Evolutionary conservation across 2,329 filamentous ascomycete species (phyloP).

Genomic region (Xylariaceae sp.): DNA sequence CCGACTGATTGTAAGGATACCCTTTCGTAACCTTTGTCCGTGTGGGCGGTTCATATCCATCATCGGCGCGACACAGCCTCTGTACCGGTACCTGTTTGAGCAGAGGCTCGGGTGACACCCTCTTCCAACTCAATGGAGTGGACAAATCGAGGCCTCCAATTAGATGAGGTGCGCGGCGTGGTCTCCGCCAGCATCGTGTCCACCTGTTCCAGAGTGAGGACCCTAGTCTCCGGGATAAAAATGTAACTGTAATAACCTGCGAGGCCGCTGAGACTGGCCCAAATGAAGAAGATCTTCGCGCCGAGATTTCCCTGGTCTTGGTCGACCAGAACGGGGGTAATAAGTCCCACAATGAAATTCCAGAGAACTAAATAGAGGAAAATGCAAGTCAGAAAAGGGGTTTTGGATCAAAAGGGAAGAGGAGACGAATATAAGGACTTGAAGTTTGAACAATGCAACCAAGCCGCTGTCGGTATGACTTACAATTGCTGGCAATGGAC

Average conservation of each 20-base stretch:
- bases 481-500: constrained; percentile 80
- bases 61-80: no score
- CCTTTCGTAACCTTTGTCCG: neutral
- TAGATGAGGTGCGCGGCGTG: constrained; percentile 67
- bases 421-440: neutral
- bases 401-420: neutral
- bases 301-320: constrained; percentile 58
- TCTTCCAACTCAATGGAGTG: constrained; percentile 56
- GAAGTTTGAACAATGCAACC: neutral
- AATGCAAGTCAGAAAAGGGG: neutral
- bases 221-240: constrained; percentile 70
- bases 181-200: constrained; percentile 87
- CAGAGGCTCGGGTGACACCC: neutral
- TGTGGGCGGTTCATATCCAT: no score
- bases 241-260: constrained; percentile 65
- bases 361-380: constrained; percentile 50
- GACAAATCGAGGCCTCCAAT: constrained; percentile 68
- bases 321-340: constrained; percentile 67
- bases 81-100: no score
- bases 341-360: constrained; percentile 67
- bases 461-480: neutral
- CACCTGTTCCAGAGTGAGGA: constrained; percentile 71
- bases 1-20: no score
- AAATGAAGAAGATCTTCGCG: constrained; percentile 69
- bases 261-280: constrained; percentile 60